Conservation (phyloP, 2,329 filamentous ascomycete species). For the Penicillium italicum region DNA sequence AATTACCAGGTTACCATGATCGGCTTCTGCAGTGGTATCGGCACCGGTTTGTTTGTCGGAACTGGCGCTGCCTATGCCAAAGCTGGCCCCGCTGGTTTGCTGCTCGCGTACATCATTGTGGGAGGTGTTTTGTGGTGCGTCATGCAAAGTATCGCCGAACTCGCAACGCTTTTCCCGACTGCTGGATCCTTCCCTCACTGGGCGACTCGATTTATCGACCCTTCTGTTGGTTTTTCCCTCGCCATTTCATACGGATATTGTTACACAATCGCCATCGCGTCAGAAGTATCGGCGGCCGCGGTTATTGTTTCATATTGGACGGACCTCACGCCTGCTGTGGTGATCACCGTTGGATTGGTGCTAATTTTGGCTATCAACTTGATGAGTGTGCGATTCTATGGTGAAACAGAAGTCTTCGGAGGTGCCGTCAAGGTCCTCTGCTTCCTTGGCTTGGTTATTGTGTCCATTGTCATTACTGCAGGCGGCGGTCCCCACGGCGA, state of each 20-base stretch:
- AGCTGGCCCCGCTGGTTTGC: slow-evolving; percentile 70
- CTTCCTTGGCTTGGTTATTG: slow-evolving; percentile 29
- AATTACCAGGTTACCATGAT: slow-evolving; percentile 36
- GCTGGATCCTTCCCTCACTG: slow-evolving; percentile 88
- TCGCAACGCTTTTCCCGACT: slow-evolving; percentile 85
- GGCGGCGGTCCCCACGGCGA: slow-evolving; percentile 32
- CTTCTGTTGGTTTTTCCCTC: slow-evolving; percentile 89
- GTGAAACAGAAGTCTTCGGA: slow-evolving; percentile 32
- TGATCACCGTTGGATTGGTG: slow-evolving; percentile 52
- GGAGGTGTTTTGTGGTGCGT: slow-evolving; percentile 85
- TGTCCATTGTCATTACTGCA: slow-evolving; percentile 34
- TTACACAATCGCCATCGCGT: slow-evolving; percentile 73
- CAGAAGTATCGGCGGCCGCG: slow-evolving; percentile 76
- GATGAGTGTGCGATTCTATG: slow-evolving; percentile 33
- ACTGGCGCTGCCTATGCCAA: slow-evolving; percentile 66
- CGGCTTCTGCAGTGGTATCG: slow-evolving; percentile 42
- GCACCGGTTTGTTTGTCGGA: slow-evolving; percentile 79
- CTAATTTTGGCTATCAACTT: slow-evolving; percentile 33
- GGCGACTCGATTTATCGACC: slow-evolving; percentile 85
- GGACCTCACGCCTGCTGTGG: slow-evolving; percentile 63
- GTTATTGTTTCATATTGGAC: slow-evolving; percentile 82
- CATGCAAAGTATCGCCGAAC: slow-evolving; percentile 82
- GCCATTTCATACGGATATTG: slow-evolving; percentile 72
- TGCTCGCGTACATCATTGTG: slow-evolving; percentile 59
- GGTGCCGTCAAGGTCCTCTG: slow-evolving; percentile 34